Evolutionary conservation across 2,329 filamentous ascomycete species (phyloP), one percentile per base, ranked within the genome.

Genomic region (Talaromyces piceae): DNA sequence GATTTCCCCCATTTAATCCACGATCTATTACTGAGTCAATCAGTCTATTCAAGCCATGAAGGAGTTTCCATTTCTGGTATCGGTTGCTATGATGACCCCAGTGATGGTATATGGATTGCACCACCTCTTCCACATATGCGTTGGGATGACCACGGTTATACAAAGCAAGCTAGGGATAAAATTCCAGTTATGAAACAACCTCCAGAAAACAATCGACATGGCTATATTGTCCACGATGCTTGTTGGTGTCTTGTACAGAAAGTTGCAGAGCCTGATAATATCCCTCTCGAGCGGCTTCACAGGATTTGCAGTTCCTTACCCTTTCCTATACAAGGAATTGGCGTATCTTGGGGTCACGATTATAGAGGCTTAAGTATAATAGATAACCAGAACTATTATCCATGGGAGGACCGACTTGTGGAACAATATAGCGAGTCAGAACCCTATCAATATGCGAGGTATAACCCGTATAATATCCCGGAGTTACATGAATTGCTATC

Each of bases 191-290:
- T 55, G 53, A 18, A 23, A 41, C 41, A 43, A 26, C 13, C 4
- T 12, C 25, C 28, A 23, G 23, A 27, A n/a, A 22, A 22, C 18
- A 26, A 43, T 22, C 9, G 18, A 9, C 46, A 55, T 48, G 41
- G 49, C n/a, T 54, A 27, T 41, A 23, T 52, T 20, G 43, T 54
- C 33, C 49, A 52, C 46, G 49, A 54, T 49, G 41, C 45, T 28
- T 52, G 52, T 27, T 54, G 45, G 30, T 5, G 18, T 45, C 28
- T 52, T 37, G 28, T 52, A 9, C 12, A 27, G 26, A 41, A 51
- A 23, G 16, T 27, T n/a, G 18, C 31, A n/a, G 30, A 47, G 20
- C 43, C 20, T 8, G 11, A 30, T 20, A 11, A 30, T 20, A 27
- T 49, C 26, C 47, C 47, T 41, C 11, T 49, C 13, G 33, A 28